Evolutionary conservation across 768 basidiomycete genomes (phyloP), one percentile per base, ranked within the genome.

Genomic region (Chalciporus piperatus): DNA sequence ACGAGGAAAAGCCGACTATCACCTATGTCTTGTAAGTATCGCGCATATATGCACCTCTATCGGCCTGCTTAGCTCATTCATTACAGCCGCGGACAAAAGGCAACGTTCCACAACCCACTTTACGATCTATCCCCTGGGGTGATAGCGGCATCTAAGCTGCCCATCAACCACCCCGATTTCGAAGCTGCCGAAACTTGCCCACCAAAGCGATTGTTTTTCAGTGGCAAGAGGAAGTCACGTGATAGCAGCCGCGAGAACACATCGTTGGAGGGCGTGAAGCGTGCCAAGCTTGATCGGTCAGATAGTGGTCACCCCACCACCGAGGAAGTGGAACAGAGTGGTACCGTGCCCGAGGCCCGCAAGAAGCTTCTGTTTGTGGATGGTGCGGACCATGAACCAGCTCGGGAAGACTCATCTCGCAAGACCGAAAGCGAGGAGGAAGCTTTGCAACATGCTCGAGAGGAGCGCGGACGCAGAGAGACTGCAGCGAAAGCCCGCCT

Each of bases 21-120:
- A 81, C 81, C 23, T 85, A 85, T 60, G 87, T 89, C 42, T 89
- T 89, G 87, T 89, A 66, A 60, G 85, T 80, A 4, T 33, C 33
- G 35, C 11, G 19, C 27, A 41, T 43, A 44, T 12, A 19, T 43
- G 20, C 27, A 33, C 14, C 10, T 19, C 8, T 19, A 4, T 48
- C 10, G 22, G 22, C 32, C 23, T 28, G 17, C 46, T 58, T 39
- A 60, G 37, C 23, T 20, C n/a, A 32, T 32, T 13, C 47, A 38
- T 50, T 47, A n/a, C 45, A 89, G 87, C 75, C 87, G 87, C 37
- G 87, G 87, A 43, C 79, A 81, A 33, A 80, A 81, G 45, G 76
- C 80, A 19, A 72, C 71, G 6, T 82, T 84, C 61, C 76, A 77
- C 7, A 89, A 89, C 54, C 87, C 86, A 0, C 70, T 82, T 27